Conservation (phyloP, 768 basidiomycete species). For the Lactarius trivialis region DNA sequence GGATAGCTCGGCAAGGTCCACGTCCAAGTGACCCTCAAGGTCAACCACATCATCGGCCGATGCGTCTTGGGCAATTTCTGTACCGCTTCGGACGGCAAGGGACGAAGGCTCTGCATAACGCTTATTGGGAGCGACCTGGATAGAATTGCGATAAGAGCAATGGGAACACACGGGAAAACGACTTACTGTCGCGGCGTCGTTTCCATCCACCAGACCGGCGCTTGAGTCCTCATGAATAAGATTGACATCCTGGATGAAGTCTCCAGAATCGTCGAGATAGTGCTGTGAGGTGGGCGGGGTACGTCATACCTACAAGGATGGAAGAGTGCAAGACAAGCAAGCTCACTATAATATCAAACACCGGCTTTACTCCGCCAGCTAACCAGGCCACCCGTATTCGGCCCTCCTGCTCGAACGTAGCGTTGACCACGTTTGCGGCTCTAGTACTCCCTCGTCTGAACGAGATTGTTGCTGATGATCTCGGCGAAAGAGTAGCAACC, state of each 20-base stretch:
- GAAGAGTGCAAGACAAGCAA: not conserved
- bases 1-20: conserved; percentile 83
- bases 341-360: conserved; percentile 57
- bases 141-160: not conserved
- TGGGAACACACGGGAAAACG: not conserved
- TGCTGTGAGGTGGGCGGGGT: conserved; percentile 32
- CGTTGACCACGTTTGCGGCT: conserved; percentile 38
- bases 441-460: conserved; percentile 34
- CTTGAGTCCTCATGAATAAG: conserved; percentile 36
- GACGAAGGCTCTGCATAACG: conserved; percentile 62
- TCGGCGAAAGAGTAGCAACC: conserved; percentile 46
- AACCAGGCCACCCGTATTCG: conserved; percentile 48
- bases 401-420: conserved; percentile 41
- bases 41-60: conserved; percentile 46
- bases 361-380: conserved; percentile 48
- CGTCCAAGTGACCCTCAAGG: conserved; percentile 67
- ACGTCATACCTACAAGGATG: conserved; percentile 6
- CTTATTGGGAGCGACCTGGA: conserved; percentile 44
- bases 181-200: conserved; percentile 14
- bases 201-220: conserved; percentile 24
- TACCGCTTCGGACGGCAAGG: conserved; percentile 60
- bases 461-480: conserved; percentile 40
- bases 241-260: conserved; percentile 46
- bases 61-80: conserved; percentile 53
- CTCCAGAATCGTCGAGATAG: conserved; percentile 48